Percentiles rank a stretch among this genome's conserved stretches.
Conservation (phyloP, 2,329 filamentous ascomycete genomes). For the Talaromyces atroroseus region DNA sequence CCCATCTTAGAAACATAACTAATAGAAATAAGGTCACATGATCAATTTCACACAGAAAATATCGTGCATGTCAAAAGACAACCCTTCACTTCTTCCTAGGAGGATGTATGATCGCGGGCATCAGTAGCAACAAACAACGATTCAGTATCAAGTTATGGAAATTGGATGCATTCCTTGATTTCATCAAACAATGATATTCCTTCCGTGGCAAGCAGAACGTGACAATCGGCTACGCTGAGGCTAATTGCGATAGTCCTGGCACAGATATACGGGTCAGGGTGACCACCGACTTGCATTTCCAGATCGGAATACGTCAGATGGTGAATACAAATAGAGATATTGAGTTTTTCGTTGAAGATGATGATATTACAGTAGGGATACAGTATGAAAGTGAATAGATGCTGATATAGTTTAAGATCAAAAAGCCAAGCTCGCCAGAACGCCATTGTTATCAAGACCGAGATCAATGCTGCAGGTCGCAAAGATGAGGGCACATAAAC, state of each 20-base stretch:
- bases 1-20: not conserved
- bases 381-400: not conserved
- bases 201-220: not conserved
- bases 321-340: not conserved
- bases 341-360: not conserved
- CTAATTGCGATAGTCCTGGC: not conserved
- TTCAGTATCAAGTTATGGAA: not conserved
- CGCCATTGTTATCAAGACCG: not conserved
- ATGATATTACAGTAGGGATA: not conserved
- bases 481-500: not conserved
- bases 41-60: not conserved
- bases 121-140: not conserved
- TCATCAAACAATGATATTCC: not conserved
- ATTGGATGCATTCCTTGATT: not conserved
- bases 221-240: not conserved
- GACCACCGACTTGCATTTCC: not conserved
- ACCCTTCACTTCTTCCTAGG: not conserved
- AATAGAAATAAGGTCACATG: not conserved
- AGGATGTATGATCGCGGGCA: not conserved
- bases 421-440: not conserved
- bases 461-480: not conserved
- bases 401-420: not conserved
- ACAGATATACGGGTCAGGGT: not conserved
- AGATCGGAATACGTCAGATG: not conserved
- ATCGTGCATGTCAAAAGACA: not conserved